Evolutionary conservation across 1,284 basidiomycete genomes (phyloP).

Genomic region (Trichosporon ovoides): DNA sequence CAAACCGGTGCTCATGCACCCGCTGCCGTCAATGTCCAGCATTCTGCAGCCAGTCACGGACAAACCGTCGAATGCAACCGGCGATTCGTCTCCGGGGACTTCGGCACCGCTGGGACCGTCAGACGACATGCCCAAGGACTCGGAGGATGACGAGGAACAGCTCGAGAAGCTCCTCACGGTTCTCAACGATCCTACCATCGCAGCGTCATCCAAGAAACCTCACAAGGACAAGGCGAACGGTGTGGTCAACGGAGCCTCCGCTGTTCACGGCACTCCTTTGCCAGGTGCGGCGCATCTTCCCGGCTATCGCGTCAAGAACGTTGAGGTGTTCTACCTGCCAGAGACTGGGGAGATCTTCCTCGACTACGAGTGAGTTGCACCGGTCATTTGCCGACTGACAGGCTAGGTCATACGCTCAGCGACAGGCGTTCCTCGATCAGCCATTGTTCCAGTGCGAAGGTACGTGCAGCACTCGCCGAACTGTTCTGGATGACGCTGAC

Average conservation of each 20-base stretch:
- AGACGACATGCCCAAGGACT: constrained; percentile 30
- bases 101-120: constrained; percentile 3
- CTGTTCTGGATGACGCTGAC: background rate
- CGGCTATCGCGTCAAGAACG: constrained; percentile 28
- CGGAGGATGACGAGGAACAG: constrained; percentile 41
- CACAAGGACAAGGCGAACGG: constrained; percentile 12
- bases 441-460: constrained; percentile 53
- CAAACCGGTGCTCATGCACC: constrained; percentile 78
- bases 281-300: background rate
- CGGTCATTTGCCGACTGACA: constrained; percentile 4
- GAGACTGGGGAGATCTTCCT: constrained; percentile 94
- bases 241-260: constrained; percentile 6
- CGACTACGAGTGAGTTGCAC: constrained; percentile 74
- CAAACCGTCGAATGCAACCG: background rate
- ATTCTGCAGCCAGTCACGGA: constrained; percentile 17
- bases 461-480: constrained; percentile 11
- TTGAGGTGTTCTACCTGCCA: constrained; percentile 77
- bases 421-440: constrained; percentile 88
- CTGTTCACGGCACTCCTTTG: background rate
- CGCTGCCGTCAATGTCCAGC: constrained; percentile 37
- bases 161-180: constrained; percentile 32
- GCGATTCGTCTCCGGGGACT: constrained; percentile 7
- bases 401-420: constrained; percentile 73
- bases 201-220: constrained; percentile 3
- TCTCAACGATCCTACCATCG: constrained; percentile 18